Conservation (phyloP, 169 alveolate genomes). For the Ichthyophthirius multifiliis region DNA sequence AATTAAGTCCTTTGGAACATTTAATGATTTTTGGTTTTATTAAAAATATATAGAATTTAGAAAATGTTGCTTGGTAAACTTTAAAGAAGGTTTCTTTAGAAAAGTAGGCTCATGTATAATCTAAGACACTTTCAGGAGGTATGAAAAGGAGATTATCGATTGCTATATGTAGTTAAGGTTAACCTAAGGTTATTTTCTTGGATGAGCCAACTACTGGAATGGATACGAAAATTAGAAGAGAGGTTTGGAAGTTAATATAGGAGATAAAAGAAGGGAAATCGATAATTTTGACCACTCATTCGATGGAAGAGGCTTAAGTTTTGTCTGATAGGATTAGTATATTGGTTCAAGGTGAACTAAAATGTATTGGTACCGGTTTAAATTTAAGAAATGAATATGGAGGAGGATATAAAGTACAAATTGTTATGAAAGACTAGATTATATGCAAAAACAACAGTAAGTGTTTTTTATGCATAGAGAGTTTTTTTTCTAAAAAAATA, state of each 20-base stretch:
- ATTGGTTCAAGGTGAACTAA: conserved; percentile 69
- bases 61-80: conserved; percentile 27
- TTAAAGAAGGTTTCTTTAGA: conserved; percentile 56
- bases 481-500: too few relatives aligned
- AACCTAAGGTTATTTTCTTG: conserved; percentile 49
- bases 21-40: conserved; percentile 49
- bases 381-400: conserved; percentile 66
- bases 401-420: conserved; percentile 73
- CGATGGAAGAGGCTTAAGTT: conserved; percentile 87
- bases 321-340: conserved; percentile 66
- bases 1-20: conserved; percentile 66
- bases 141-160: conserved; percentile 88
- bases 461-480: too few relatives aligned
- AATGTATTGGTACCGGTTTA: conserved; percentile 62
- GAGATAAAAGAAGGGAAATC: conserved; percentile 57
- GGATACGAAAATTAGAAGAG: conserved; percentile 78
- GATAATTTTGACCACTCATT: conserved; percentile 77
- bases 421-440: too few relatives aligned
- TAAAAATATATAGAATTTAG: conserved; percentile 55
- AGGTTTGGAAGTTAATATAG: conserved; percentile 73
- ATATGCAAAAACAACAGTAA: too few relatives aligned
- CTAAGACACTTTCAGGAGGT: conserved; percentile 85
- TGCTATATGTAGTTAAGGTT: conserved; percentile 79
- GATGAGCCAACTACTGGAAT: conserved; percentile 61
- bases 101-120: conserved; percentile 60